Conservation (phyloP, 2,329 filamentous ascomycete species). For the Incumbomyces delicatus region DNA sequence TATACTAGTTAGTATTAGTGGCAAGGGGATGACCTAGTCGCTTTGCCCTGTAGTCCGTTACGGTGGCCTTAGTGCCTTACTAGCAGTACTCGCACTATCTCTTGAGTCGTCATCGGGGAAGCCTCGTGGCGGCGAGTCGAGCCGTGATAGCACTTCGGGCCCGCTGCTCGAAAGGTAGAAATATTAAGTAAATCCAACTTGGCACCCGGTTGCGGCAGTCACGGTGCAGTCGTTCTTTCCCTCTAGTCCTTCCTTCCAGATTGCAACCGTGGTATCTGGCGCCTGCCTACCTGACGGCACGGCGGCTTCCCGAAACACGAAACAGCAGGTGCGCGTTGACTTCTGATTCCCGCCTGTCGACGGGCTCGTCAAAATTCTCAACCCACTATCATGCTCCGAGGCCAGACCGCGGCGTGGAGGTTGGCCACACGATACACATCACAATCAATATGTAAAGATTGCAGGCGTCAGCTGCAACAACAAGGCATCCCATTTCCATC, state of each 20-base stretch:
- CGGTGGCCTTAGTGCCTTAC: no score
- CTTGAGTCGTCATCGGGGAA: neutral
- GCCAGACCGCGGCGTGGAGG: conserved; percentile 57
- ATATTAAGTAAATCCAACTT: no score
- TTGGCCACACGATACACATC: conserved; percentile 45
- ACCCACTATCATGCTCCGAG: conserved; percentile 54
- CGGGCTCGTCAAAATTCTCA: no score
- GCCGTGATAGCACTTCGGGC: neutral
- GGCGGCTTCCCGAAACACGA: neutral
- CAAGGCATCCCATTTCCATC: conserved; percentile 5
- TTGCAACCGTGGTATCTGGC: no score
- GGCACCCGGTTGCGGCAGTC: no score
- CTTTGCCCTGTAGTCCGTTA: no score
- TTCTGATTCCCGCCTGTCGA: no score
- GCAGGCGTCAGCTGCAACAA: conserved; percentile 15
- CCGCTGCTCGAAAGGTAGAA: neutral
- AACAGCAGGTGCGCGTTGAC: no score
- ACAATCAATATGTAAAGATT: conserved; percentile 24
- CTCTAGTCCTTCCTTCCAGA: neutral
- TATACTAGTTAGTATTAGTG: no score
- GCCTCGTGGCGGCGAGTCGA: neutral
- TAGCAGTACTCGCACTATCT: neutral
- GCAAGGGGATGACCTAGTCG: no score
- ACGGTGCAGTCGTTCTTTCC: neutral
- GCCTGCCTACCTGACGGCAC: neutral